phyloP scores from a whole-genome alignment of 2,329 filamentous ascomycete species.

The Aspergillus persii region DNA sequence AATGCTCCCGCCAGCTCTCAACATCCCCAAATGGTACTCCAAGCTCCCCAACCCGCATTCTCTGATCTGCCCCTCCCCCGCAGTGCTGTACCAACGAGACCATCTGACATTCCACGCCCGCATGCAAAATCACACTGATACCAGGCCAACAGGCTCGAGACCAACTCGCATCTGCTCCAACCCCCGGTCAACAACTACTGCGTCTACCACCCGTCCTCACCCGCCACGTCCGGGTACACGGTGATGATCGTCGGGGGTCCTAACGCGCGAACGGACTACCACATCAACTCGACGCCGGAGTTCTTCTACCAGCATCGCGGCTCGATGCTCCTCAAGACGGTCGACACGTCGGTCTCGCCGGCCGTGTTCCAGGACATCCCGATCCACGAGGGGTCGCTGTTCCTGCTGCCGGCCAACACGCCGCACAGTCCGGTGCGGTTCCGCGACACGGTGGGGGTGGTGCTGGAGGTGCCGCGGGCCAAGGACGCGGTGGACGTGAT shows the following conservation, averaged over 20 bases:
- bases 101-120: background rate
- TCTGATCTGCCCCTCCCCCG: constrained; percentile 17
- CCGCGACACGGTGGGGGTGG: constrained; percentile 87
- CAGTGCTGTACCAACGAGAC: constrained; percentile 6
- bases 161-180: constrained; percentile 88
- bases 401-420: constrained; percentile 88
- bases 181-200: constrained; percentile 98
- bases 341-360: constrained; percentile 60
- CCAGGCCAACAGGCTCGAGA: constrained; percentile 65
- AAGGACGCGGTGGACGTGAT: constrained; percentile 69
- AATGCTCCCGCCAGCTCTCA: constrained; percentile 42
- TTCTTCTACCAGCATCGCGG: constrained; percentile 98
- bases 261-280: constrained; percentile 95
- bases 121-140: background rate
- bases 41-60: background rate
- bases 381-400: constrained; percentile 91
- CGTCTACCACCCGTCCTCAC: constrained; percentile 68
- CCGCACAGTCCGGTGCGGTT: constrained; percentile 95
- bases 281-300: constrained; percentile 93
- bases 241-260: constrained; percentile 91
- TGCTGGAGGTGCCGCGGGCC: constrained; percentile 81
- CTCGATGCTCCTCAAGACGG: constrained; percentile 88
- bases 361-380: constrained; percentile 74
- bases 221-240: constrained; percentile 88
- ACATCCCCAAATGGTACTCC: constrained; percentile 47